Percentiles rank a stretch among this genome's conserved stretches.
Conservation (phyloP, 129 eudicot genomes). For the Flaveria brownii region DNA sequence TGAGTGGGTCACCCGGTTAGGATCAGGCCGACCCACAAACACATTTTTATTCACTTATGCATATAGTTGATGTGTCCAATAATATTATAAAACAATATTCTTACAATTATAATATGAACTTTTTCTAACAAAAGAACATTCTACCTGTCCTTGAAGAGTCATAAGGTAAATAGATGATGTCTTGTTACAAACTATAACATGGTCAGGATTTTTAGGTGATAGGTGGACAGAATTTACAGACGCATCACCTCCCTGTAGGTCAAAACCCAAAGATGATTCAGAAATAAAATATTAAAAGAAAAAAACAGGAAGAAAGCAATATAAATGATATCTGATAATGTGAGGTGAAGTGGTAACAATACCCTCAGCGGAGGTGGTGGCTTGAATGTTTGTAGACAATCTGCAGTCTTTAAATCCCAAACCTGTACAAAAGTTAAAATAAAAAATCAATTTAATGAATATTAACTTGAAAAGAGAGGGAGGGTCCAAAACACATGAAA, state of each 20-base stretch:
- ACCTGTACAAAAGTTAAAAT: constrained; percentile 43
- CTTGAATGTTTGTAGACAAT: constrained; percentile 86
- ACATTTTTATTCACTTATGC: not conserved
- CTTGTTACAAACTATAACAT: constrained; percentile 89
- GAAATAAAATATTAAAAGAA: not conserved
- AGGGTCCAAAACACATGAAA: not conserved
- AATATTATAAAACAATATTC: not conserved
- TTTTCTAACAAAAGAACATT: not conserved
- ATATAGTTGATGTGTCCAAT: not conserved
- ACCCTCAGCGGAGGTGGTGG: constrained; percentile 96
- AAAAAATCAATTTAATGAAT: not conserved
- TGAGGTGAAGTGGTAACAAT: constrained; percentile 7
- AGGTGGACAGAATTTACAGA: constrained; percentile 92
- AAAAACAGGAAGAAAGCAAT: not conserved
- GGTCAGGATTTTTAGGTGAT: constrained; percentile 85
- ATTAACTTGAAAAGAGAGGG: not conserved
- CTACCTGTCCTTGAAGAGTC: constrained; percentile 99
- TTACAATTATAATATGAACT: not conserved
- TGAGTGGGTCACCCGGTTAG: not conserved
- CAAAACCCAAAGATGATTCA: not conserved
- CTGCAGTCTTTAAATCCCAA: constrained; percentile 88
- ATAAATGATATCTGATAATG: not conserved
- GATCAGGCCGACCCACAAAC: not conserved
- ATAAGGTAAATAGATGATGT: constrained; percentile 87
- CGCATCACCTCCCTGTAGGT: constrained; percentile 84